Evolutionary conservation across 176 grass and related monocot genomes (phyloP), one percentile per base, ranked within the genome.

Genomic region (Oryza glaberrima): DNA sequence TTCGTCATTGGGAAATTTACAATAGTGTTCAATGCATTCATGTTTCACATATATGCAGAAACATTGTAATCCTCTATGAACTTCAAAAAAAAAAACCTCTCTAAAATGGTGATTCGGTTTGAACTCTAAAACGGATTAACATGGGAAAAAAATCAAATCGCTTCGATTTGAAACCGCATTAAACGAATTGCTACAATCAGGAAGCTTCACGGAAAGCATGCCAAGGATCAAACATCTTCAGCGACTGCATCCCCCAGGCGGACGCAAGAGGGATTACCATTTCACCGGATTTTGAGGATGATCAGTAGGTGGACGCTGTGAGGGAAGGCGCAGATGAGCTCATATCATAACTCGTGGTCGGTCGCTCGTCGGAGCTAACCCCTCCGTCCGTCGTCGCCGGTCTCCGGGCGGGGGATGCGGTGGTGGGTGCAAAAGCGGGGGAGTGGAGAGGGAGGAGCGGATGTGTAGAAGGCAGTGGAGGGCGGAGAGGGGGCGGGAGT

Each of bases 371-470:
- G 25, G 54, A 36, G 65, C 40, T 40, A 40, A 7, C 23, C 35
- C 75, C 30, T 32, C 30, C 30, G 2, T 46, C 40, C 38, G 76
- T 25, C 38, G 76, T 19, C 71, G 34, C 51, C 70, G 36, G 19
- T 32, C 67, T 81, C 23, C 16, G 34, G 41, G 11, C 11, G 43
- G 52, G 64, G 44, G 25, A 58, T 58, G 15, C 47, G 69, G 34
- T 35, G 70, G 28, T 51, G 49, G 68, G 80, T 48, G 88, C 88
- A 75, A 88, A 88, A 92, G 83, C 82, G 78, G 82, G 74, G 38
- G 79, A 79, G 83, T 70, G 86, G 86, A 69, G 79, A 75, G 69
- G 64, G 79, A 82, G 69, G 23, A 75, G 64, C 61, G 14, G 40
- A 82, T 85, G 78, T 79, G 83, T 87, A 80, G 83, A 86, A 78